phyloP scores from a whole-genome alignment of 75 land plant species.

The Pinus taeda region DNA sequence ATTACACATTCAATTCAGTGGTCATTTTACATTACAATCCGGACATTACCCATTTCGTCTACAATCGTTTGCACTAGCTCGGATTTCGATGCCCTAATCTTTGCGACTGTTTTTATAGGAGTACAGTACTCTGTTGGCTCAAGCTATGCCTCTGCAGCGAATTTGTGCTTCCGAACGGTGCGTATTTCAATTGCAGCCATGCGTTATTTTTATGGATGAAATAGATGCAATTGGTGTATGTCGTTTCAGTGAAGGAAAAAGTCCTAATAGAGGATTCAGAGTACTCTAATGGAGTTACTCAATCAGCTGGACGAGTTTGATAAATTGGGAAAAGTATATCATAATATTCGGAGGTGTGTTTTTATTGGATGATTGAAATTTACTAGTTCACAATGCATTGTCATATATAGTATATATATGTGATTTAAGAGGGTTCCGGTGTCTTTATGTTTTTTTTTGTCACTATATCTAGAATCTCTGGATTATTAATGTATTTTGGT shows the following conservation, averaged over 20 bases:
- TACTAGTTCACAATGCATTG: neutral
- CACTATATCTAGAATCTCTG: neutral
- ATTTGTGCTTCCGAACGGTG: too few relatives aligned
- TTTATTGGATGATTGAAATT: neutral
- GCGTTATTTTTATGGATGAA: conserved; percentile 97
- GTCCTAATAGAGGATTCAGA: conserved; percentile 92
- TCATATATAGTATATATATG: neutral
- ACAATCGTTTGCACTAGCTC: too few relatives aligned
- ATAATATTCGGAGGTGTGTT: neutral
- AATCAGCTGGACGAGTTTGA: conserved; percentile 95
- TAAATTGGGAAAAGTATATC: conserved; percentile 81
- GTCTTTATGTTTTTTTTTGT: neutral
- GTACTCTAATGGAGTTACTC: conserved; percentile 89
- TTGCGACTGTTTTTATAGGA: too few relatives aligned
- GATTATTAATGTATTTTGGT: neutral
- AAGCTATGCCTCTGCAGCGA: too few relatives aligned
- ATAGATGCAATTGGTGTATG: conserved; percentile 97
- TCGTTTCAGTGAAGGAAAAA: conserved; percentile 92
- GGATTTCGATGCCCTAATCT: too few relatives aligned
- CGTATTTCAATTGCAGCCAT: conserved; percentile 43
- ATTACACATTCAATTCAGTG: too few relatives aligned
- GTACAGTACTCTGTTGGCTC: too few relatives aligned
- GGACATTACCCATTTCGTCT: too few relatives aligned
- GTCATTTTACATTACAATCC: too few relatives aligned
- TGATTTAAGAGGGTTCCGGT: neutral